Evolutionary conservation across 106 monocot species (phyloP), one percentile per base, ranked within the genome.

Genomic region (Alisma plantagoaquatica): DNA sequence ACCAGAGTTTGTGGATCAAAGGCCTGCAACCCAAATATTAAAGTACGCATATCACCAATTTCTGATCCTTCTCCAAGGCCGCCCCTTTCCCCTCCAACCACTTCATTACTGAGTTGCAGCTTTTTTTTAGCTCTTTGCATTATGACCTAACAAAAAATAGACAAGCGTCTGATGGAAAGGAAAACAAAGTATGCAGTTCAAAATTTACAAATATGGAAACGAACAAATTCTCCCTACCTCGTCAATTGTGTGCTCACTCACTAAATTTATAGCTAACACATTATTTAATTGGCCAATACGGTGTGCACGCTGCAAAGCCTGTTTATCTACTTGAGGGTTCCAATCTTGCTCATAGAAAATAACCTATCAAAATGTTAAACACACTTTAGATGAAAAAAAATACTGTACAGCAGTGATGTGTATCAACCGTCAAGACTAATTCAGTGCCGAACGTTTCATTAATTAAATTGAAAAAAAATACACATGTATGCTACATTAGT

Each of bases 291-390:
- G 96, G 57, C 96, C 96, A 72, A 98, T 98, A 32, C 96, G 96
- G 60, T 90, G 96, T 12, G 96, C 73, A 35, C 89, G 88, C 61
- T 98, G 96, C 67, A 98, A 66, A 53, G 96, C 96, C 57, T 98
- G 96, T 51, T 85, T 89, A 60, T 98, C 96, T 27, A 81, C 89
- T 53, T 98, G 89, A 15, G 96, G 96, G 67, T 98, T 98, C 96
- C 96, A 98, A 69, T 98, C 89, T 90, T 98, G 96, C 57, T 98
- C 96, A 67, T 85, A 98, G 70, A 98, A 98, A 51, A 98, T 82
- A 18, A 98, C 96, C 96, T 88, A 57, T 46, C 43, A 59, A 22
- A 31, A n/a, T n/a, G n/a, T n/a, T n/a, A n/a, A n/a, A n/a, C n/a
- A n/a, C n/a, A n/a, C n/a, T n/a, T n/a, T n/a, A n/a, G n/a, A n/a